phyloP scores from a whole-genome alignment of 2,329 filamentous ascomycete species.

The Penicillium sp. region DNA sequence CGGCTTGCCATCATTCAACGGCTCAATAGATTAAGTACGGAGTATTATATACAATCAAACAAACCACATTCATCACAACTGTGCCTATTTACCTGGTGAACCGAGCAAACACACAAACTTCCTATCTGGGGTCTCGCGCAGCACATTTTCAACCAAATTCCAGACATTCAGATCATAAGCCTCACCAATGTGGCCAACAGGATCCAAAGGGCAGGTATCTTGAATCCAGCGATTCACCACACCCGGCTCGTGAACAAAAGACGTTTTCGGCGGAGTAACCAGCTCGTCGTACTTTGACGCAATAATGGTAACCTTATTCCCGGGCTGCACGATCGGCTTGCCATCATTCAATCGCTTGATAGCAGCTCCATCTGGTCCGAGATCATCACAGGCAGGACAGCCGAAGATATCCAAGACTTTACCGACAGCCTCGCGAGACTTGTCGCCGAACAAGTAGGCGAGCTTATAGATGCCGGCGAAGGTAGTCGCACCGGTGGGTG shows the following conservation, averaged over 20 bases:
- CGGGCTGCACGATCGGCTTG: constrained; percentile 32
- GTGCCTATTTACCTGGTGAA: constrained; percentile 28
- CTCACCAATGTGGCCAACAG: constrained; percentile 39
- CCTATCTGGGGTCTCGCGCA: constrained; percentile 29
- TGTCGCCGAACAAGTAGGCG: constrained; percentile 29
- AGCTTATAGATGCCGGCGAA: constrained; percentile 32
- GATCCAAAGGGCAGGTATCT: constrained; percentile 31
- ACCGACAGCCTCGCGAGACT: constrained; percentile 21
- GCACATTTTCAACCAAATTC: constrained; percentile 38
- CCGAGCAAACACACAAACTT: constrained; percentile 31
- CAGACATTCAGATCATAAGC: constrained; percentile 41
- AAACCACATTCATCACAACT: neutral
- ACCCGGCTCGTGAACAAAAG: constrained; percentile 33
- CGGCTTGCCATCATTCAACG: too few relatives aligned
- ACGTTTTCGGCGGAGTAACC: constrained; percentile 33
- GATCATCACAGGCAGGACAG: constrained; percentile 35
- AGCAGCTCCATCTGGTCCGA: constrained; percentile 30
- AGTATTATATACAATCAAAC: neutral
- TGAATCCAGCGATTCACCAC: constrained; percentile 36
- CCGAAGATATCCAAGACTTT: constrained; percentile 29
- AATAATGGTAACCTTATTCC: constrained; percentile 36
- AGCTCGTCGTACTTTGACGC: constrained; percentile 35
- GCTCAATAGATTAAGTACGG: too few relatives aligned
- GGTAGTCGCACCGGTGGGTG: constrained; percentile 35
- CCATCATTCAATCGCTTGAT: constrained; percentile 34